phyloP scores from a whole-genome alignment of 2,329 filamentous ascomycete genomes.

The Cercospora canescens region DNA sequence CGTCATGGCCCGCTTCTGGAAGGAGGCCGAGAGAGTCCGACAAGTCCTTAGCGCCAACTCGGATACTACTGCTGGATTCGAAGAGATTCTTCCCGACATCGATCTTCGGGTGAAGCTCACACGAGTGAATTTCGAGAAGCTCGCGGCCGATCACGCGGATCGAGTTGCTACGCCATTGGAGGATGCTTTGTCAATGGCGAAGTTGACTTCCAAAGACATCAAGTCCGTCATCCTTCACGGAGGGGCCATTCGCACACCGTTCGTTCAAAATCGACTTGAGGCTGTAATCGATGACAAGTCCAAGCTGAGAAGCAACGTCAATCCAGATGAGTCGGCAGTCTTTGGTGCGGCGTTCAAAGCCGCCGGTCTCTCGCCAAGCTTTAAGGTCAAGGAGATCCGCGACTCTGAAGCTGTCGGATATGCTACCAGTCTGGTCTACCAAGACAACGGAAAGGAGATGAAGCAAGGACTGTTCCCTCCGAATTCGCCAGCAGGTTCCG shows the following conservation, averaged over 20 bases:
- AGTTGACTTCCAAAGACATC: constrained; percentile 71
- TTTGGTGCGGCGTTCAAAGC: constrained; percentile 95
- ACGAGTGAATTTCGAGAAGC: constrained; percentile 76
- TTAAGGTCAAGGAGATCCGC: constrained; percentile 96
- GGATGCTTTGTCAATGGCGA: constrained; percentile 71
- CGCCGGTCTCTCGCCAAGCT: constrained; percentile 87
- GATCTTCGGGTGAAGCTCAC: constrained; percentile 91
- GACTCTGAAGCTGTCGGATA: constrained; percentile 76
- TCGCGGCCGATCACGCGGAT: constrained; percentile 67
- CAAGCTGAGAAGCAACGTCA: constrained; percentile 91
- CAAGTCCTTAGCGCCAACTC: constrained; percentile 93
- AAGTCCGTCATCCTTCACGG: constrained; percentile 93
- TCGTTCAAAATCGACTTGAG: constrained; percentile 88
- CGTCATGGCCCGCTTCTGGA: constrained; percentile 84
- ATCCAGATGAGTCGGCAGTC: constrained; percentile 93
- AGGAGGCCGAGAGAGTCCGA: constrained; percentile 82
- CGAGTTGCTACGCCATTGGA: constrained; percentile 70
- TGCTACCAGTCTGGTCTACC: constrained; percentile 74
- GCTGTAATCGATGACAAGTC: constrained; percentile 67
- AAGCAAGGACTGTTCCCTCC: constrained; percentile 83
- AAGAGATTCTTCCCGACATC: constrained; percentile 86
- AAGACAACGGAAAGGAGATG: constrained; percentile 61
- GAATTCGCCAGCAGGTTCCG: constrained; percentile 66
- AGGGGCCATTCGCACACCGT: constrained; percentile 85
- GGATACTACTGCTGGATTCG: constrained; percentile 77